Evolutionary conservation across 352 stramenopile genomes (phyloP).

Genomic region (Pythium pyrilobum): DNA sequence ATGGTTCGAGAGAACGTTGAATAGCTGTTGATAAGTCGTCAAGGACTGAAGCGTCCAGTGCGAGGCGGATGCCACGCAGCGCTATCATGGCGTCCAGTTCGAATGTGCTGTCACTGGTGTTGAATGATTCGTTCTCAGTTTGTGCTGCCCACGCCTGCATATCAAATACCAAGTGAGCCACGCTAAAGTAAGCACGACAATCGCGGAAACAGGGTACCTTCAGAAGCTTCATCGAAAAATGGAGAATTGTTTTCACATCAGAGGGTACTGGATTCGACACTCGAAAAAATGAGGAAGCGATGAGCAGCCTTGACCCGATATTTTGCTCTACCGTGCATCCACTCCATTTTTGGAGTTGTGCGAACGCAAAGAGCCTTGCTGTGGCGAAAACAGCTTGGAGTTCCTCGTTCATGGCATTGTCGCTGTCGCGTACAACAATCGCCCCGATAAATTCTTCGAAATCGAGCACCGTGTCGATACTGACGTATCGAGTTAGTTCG

Average conservation of each 20-base stretch:
- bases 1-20: not conserved
- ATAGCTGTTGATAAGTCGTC: not conserved
- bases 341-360: not conserved
- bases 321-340: not conserved
- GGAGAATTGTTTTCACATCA: no score
- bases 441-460: not conserved
- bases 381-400: not conserved
- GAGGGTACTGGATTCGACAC: not conserved
- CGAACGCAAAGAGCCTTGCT: not conserved
- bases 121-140: no score
- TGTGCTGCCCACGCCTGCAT: not conserved
- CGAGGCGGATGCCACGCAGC: constrained; percentile 4
- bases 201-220: not conserved
- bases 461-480: no score
- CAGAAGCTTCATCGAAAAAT: not conserved
- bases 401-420: not conserved
- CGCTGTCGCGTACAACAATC: not conserved
- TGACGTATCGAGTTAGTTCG: no score
- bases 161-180: no score
- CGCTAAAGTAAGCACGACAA: no score
- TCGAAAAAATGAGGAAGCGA: no score
- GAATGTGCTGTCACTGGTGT: not conserved
- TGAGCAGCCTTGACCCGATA: not conserved
- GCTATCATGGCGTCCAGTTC: constrained; percentile 3
- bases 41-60: not conserved